phyloP scores from a whole-genome alignment of 768 basidiomycete genomes.

The Suillus hirtellus region DNA sequence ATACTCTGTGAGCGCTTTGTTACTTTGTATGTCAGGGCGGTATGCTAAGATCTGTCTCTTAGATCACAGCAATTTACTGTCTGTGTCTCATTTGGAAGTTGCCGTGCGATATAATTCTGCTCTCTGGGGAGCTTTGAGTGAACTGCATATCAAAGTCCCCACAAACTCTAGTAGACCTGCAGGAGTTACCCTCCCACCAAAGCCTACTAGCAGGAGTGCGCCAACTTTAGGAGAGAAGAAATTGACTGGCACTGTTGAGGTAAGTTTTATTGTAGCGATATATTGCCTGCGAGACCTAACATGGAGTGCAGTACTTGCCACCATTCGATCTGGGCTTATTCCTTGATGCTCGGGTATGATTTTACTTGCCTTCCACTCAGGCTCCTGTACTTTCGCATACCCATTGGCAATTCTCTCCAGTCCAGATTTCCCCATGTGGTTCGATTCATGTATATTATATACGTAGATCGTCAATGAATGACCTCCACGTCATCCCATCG shows the following conservation, averaged over 20 bases:
- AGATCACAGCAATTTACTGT: conserved; percentile 54
- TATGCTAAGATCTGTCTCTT: conserved; percentile 1
- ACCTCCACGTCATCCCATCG: conserved; percentile 67
- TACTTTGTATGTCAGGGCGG: not conserved
- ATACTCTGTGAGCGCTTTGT: conserved; percentile 65
- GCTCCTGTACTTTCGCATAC: conserved; percentile 7
- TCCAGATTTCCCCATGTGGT: conserved; percentile 23
- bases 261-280: conserved; percentile 18
- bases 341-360: conserved; percentile 47
- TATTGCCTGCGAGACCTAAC: not conserved
- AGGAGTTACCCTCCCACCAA: conserved; percentile 49
- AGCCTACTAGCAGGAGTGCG: conserved; percentile 21
- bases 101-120: conserved; percentile 64
- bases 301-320: conserved; percentile 41
- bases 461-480: conserved; percentile 28
- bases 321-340: conserved; percentile 57
- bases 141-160: conserved; percentile 46
- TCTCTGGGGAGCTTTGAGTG: conserved; percentile 59
- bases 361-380: conserved; percentile 3
- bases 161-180: conserved; percentile 35
- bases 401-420: conserved; percentile 7
- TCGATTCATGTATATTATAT: conserved; percentile 23
- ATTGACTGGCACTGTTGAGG: conserved; percentile 33
- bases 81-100: conserved; percentile 64
- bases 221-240: conserved; percentile 34